A percentile compares a stretch with the other conserved stretches of the same genome.
These are phyloP conservation scores for Aspergillus felis DNA, from an alignment of 2,329 filamentous ascomycete genomes.

Conservation along the genomic window DNA sequence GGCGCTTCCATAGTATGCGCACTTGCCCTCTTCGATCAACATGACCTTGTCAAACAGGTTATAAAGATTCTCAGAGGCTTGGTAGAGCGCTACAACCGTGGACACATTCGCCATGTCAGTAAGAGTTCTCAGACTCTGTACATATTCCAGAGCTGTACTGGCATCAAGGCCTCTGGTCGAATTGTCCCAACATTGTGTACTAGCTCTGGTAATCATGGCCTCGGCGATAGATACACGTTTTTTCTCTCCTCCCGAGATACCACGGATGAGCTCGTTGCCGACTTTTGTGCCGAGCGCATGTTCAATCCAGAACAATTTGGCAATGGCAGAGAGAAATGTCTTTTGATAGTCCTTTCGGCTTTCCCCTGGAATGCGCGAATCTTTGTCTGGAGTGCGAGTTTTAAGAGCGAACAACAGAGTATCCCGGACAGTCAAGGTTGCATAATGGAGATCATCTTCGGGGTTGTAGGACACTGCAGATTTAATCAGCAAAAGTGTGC, in stretches of 20 bases:
- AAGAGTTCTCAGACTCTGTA: constrained; percentile 60
- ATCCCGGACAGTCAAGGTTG: constrained; percentile 70
- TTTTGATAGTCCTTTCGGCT: constrained; percentile 56
- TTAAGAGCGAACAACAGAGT: constrained; percentile 70
- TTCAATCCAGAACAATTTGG: constrained; percentile 67
- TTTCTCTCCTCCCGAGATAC: constrained; percentile 66
- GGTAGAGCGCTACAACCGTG: constrained; percentile 66
- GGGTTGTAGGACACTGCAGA: constrained; percentile 66
- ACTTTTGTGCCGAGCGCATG: constrained; percentile 71
- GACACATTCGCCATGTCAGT: constrained; percentile 62
- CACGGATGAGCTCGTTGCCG: constrained; percentile 69
- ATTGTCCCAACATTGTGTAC: constrained; percentile 72
- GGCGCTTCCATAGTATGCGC: constrained; percentile 66
- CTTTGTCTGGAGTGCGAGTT: constrained; percentile 62
- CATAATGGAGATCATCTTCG: constrained; percentile 73
- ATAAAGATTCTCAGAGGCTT: constrained; percentile 54
- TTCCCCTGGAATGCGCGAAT: constrained; percentile 58
- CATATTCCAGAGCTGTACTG: constrained; percentile 69
- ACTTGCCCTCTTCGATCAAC: constrained; percentile 64
- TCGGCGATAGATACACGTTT: constrained; percentile 82
- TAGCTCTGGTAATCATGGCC: constrained; percentile 64
- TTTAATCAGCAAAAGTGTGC: constrained; percentile 4
- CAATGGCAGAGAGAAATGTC: constrained; percentile 63
- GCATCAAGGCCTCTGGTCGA: constrained; percentile 70
- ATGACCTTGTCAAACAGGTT: constrained; percentile 65